Conservation (phyloP, 1,139 yeast species). For the Debaryomyces subglobosus region DNA sequence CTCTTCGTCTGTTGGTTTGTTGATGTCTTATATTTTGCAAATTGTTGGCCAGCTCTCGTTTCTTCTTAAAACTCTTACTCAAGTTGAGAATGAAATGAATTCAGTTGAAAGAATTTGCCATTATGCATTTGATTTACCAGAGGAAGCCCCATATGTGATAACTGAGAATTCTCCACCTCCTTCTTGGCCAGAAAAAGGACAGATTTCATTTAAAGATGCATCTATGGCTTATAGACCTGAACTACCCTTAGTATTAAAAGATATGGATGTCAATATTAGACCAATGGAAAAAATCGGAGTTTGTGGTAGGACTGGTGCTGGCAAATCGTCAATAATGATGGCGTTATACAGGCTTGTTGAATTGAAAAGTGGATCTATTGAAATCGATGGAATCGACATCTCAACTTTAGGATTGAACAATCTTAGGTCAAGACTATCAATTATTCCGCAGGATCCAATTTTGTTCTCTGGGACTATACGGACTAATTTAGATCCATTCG, state of each 20-base stretch:
- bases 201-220: slow-evolving; percentile 58
- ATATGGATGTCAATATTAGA: slow-evolving; percentile 48
- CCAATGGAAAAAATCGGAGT: slow-evolving; percentile 70
- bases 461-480: slow-evolving; percentile 68
- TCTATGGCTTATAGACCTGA: slow-evolving; percentile 73
- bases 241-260: slow-evolving; percentile 70
- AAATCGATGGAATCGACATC: slow-evolving; percentile 64
- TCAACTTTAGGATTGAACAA: slow-evolving; percentile 56
- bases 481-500: slow-evolving; percentile 70
- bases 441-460: slow-evolving; percentile 80
- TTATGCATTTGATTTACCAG: slow-evolving; percentile 56
- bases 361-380: slow-evolving; percentile 50
- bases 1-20: slow-evolving; percentile 72
- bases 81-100: slow-evolving; percentile 80
- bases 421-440: slow-evolving; percentile 60
- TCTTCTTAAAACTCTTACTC: slow-evolving; percentile 58
- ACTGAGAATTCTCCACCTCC: slow-evolving; percentile 58
- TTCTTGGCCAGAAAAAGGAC: slow-evolving; percentile 48
- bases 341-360: slow-evolving; percentile 67
- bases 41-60: slow-evolving; percentile 52
- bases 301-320: slow-evolving; percentile 83
- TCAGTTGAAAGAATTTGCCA: slow-evolving; percentile 80
- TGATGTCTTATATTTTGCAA: slow-evolving; percentile 60
- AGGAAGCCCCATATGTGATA: slow-evolving; percentile 46
- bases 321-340: slow-evolving; percentile 69